Conservation (phyloP, 2,329 filamentous ascomycete species). For the Colletotrichum sp. region DNA sequence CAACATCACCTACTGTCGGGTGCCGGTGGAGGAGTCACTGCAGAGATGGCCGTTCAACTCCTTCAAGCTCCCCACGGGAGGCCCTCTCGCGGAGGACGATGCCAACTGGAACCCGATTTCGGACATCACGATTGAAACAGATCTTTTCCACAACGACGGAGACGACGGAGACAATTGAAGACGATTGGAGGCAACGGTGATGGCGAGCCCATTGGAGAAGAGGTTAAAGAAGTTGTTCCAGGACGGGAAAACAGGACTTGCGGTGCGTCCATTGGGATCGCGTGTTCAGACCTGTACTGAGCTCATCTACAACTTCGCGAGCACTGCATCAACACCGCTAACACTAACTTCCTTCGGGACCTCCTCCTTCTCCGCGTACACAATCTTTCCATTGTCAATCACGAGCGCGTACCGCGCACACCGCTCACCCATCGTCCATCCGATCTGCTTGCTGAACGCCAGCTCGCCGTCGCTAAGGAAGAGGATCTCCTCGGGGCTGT, state of each 20-base stretch:
- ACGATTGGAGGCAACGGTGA: too few species aligned
- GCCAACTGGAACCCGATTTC: too few species aligned
- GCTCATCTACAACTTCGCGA: constrained; percentile 53
- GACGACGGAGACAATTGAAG: too few species aligned
- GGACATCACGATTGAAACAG: too few species aligned
- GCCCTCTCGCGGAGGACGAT: too few species aligned
- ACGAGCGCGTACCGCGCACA: constrained; percentile 81
- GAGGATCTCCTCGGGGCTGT: constrained; percentile 64
- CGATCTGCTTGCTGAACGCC: constrained; percentile 78
- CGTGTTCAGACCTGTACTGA: not conserved
- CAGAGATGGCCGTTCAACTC: too few species aligned
- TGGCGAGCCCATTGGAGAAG: too few species aligned
- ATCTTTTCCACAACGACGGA: too few species aligned
- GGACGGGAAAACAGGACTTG: not conserved
- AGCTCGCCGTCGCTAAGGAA: constrained; percentile 75
- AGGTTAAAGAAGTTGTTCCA: too few species aligned
- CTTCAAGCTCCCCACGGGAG: too few species aligned
- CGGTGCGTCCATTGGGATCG: not conserved
- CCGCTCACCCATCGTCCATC: constrained; percentile 76
- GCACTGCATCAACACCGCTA: constrained; percentile 58
- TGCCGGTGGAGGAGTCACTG: too few species aligned
- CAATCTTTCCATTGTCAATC: constrained; percentile 82
- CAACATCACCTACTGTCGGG: too few species aligned
- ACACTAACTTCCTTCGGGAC: constrained; percentile 48
- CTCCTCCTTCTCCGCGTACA: constrained; percentile 77